Percentiles rank a stretch among this genome's conserved stretches.
Evolutionary conservation across 108 stramenopile genomes (phyloP).

Genomic region (Fistulifera pelliculosa): DNA sequence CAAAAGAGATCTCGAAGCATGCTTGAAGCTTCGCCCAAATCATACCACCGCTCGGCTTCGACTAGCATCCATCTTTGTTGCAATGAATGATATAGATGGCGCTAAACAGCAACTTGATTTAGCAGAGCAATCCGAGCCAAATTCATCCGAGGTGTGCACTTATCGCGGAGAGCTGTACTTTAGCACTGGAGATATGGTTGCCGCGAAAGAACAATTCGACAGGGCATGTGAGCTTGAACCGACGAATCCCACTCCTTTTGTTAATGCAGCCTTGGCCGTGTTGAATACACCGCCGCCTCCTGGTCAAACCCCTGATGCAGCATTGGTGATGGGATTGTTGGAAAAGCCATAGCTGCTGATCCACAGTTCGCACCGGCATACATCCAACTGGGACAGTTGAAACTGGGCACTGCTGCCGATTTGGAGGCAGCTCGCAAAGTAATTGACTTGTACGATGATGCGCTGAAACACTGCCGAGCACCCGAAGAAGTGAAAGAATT

Average conservation of each 20-base stretch:
- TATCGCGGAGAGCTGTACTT: slow-evolving; percentile 83
- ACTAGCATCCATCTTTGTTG: slow-evolving; percentile 73
- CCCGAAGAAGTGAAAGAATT: slow-evolving; percentile 84
- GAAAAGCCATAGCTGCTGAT: slow-evolving; percentile 77
- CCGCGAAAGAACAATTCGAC: slow-evolving; percentile 69
- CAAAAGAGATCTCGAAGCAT: slow-evolving; percentile 64
- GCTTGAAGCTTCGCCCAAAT: slow-evolving; percentile 69
- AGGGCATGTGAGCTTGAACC: slow-evolving; percentile 73
- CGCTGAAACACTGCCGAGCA: slow-evolving; percentile 71
- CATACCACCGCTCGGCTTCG: slow-evolving; percentile 76
- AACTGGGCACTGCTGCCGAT: slow-evolving; percentile 77
- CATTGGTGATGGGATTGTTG: slow-evolving; percentile 53
- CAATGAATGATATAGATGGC: slow-evolving; percentile 54
- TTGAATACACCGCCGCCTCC: slow-evolving; percentile 64
- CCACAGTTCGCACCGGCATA: slow-evolving; percentile 87
- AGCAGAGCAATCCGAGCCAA: slow-evolving; percentile 56
- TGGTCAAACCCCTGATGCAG: slow-evolving; percentile 63
- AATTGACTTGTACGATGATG: slow-evolving; percentile 70
- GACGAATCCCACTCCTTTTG: slow-evolving; percentile 81
- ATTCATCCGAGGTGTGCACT: slow-evolving; percentile 81
- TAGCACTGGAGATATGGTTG: slow-evolving; percentile 55
- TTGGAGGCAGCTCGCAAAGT: slow-evolving; percentile 63
- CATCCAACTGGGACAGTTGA: slow-evolving; percentile 83
- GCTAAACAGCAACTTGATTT: slow-evolving; percentile 64
- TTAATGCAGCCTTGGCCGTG: slow-evolving; percentile 78